phyloP scores from a whole-genome alignment of 495 filamentous ascomycete species.

The Copromyces sp. region DNA sequence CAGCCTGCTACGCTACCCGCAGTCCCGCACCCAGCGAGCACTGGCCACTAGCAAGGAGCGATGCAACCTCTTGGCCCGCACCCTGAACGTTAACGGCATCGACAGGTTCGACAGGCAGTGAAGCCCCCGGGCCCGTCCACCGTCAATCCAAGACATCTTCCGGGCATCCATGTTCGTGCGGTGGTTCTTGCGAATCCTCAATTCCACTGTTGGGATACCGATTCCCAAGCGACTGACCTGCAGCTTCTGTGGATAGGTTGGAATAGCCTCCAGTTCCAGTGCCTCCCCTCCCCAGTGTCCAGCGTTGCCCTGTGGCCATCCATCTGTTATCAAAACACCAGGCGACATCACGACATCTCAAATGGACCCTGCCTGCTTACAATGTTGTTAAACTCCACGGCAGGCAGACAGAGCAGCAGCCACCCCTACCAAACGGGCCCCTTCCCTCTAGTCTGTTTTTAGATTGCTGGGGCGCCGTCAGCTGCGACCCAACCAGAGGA shows the following conservation, averaged over 20 bases:
- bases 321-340: not conserved
- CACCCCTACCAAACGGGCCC: not conserved
- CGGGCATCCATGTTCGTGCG: not conserved
- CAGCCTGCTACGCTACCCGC: slow-evolving; percentile 2
- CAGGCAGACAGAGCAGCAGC: not conserved
- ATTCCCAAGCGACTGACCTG: not conserved
- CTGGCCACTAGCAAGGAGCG: not conserved
- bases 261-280: not conserved
- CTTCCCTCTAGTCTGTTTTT: slow-evolving; percentile 17
- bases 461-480: slow-evolving; percentile 12
- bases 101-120: not conserved
- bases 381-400: not conserved
- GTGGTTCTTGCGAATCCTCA: not conserved
- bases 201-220: not conserved
- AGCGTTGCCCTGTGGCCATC: not conserved
- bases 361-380: not conserved
- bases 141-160: not conserved
- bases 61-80: not conserved
- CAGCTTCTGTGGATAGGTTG: not conserved
- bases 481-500: slow-evolving; percentile 16
- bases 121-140: not conserved
- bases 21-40: not conserved
- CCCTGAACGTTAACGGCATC: not conserved
- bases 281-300: not conserved
- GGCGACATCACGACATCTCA: not conserved